A percentile compares a stretch with the other conserved stretches of the same genome.
These are phyloP conservation scores for Mycena kentingensis DNA, from an alignment of 768 basidiomycete species.

Conservation along the genomic window DNA sequence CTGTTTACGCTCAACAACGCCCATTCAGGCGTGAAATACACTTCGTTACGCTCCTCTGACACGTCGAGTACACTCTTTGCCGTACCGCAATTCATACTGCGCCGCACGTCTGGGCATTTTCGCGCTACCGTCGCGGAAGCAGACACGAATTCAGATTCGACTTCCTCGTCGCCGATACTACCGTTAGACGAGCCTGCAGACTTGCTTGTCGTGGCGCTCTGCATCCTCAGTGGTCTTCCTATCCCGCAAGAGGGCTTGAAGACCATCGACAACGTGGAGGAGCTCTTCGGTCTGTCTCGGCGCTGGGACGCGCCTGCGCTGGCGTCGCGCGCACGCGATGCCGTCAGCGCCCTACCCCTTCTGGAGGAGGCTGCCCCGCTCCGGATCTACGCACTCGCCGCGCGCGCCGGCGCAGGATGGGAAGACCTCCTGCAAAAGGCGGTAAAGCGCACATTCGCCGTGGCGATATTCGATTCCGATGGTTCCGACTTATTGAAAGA, in stretches of 20 bases:
- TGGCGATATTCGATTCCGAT: slow-evolving; percentile 10
- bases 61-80: slow-evolving; percentile 34
- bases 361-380: slow-evolving; percentile 13
- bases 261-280: slow-evolving; percentile 8
- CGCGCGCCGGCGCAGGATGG: slow-evolving; percentile 21
- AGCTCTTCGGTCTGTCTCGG: slow-evolving; percentile 9
- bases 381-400: slow-evolving; percentile 11
- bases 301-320: slow-evolving; percentile 16
- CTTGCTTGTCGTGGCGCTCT: slow-evolving; percentile 2
- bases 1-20: slow-evolving; percentile 30
- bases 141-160: background rate
- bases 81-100: slow-evolving; percentile 35
- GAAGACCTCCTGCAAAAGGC: slow-evolving; percentile 8
- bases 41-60: slow-evolving; percentile 37
- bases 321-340: slow-evolving; percentile 9
- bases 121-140: slow-evolving; percentile 10
- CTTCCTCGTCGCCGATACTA: background rate
- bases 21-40: slow-evolving; percentile 25
- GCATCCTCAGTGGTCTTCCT: slow-evolving; percentile 17
- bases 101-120: slow-evolving; percentile 16
- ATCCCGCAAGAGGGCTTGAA: slow-evolving; percentile 4
- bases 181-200: slow-evolving; percentile 7
- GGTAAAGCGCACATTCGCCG: slow-evolving; percentile 10
- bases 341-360: slow-evolving; percentile 2
- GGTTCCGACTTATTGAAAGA: background rate